Percentiles rank a stretch among this genome's conserved stretches.
These are phyloP conservation scores for Physaria fendleri DNA, from an alignment of 345 rosid species.

Conservation along the genomic window DNA sequence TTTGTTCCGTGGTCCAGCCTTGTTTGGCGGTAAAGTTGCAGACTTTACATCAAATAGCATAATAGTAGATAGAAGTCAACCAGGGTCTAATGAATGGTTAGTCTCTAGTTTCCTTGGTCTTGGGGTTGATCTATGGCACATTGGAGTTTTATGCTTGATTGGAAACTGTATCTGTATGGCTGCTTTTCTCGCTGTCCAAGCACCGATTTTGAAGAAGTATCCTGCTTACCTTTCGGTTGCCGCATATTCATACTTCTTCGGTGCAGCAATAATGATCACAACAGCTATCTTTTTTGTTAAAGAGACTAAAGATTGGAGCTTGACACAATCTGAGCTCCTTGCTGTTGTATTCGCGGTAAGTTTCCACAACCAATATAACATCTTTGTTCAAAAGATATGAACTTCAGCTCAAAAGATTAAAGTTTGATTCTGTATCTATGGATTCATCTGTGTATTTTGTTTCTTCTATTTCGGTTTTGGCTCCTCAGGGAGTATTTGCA, in stretches of 20 bases:
- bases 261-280: conserved; percentile 58
- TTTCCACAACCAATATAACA: not conserved
- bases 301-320: conserved; percentile 69
- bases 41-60: conserved; percentile 35
- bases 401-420: not conserved
- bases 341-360: conserved; percentile 87
- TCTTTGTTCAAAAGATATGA: not conserved
- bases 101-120: conserved; percentile 47
- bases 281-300: conserved; percentile 48
- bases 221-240: conserved; percentile 75
- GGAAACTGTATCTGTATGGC: conserved; percentile 99
- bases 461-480: not conserved
- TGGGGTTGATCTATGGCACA: conserved; percentile 73
- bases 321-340: conserved; percentile 65
- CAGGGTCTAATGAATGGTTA: conserved; percentile 65
- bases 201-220: conserved; percentile 65
- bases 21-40: conserved; percentile 50
- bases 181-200: conserved; percentile 83
- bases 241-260: conserved; percentile 77
- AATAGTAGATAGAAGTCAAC: conserved; percentile 56
- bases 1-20: conserved; percentile 77
- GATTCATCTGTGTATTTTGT: not conserved
- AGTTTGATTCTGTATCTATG: not conserved
- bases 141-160: conserved; percentile 83
- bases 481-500: conserved; percentile 64